These are phyloP conservation scores for Candida multigemmis DNA, from an alignment of 805 yeast genomes.

Conservation along the genomic window DNA sequence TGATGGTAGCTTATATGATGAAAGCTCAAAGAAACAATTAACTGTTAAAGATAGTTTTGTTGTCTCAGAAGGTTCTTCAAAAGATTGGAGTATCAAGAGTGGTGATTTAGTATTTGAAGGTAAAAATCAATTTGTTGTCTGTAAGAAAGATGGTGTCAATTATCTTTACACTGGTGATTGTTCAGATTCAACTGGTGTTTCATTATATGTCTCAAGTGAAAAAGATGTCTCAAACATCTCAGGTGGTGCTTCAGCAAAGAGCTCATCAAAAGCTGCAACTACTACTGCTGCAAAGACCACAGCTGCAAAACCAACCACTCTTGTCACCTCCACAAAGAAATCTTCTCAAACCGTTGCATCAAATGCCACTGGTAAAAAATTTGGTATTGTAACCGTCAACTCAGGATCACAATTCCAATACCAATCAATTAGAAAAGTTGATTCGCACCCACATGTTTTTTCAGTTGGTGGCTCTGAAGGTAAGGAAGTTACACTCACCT, in stretches of 20 bases:
- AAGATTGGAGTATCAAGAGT: slow-evolving; percentile 5
- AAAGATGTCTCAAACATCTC: background rate
- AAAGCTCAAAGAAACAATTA: slow-evolving; percentile 2
- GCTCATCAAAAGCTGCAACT: too few species aligned
- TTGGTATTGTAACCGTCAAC: background rate
- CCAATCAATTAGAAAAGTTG: slow-evolving; percentile 16
- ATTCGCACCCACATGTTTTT: slow-evolving; percentile 21
- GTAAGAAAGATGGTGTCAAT: background rate
- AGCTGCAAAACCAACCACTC: too few species aligned
- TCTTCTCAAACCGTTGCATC: background rate
- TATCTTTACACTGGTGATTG: background rate
- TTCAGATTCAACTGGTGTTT: background rate
- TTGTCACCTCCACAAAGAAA: too few species aligned
- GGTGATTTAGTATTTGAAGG: slow-evolving; percentile 3
- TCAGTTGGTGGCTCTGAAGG: slow-evolving; percentile 25
- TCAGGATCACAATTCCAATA: slow-evolving; percentile 16
- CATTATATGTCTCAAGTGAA: background rate
- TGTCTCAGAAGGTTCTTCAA: slow-evolving; percentile 2
- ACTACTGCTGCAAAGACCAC: background rate
- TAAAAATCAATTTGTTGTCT: slow-evolving; percentile 3
- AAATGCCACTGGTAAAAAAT: background rate
- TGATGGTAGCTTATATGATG: slow-evolving; percentile 7
- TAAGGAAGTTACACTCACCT: slow-evolving; percentile 11
- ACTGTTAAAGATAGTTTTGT: background rate
- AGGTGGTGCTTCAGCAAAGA: background rate